Evolutionary conservation across 164 flowering plant species (phyloP).

Genomic region (Vitis labrusca): DNA sequence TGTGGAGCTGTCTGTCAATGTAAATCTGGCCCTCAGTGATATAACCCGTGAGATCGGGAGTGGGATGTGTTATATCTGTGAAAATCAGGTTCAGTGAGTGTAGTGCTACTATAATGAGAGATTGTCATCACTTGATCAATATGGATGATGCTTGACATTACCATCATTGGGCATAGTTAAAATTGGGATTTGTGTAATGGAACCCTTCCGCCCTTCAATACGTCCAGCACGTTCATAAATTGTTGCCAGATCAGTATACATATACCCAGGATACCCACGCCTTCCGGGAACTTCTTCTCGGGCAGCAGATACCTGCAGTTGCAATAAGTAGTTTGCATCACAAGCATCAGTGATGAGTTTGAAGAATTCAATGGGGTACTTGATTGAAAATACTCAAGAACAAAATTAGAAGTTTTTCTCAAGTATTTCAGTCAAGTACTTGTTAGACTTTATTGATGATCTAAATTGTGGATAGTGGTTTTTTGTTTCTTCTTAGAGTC

Average conservation of each 20-base stretch:
- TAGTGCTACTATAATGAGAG: background rate
- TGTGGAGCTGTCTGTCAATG: slow-evolving; percentile 88
- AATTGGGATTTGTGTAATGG: slow-evolving; percentile 97
- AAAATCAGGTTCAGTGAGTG: slow-evolving; percentile 7
- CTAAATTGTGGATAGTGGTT: too few species aligned
- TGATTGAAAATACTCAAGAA: too few species aligned
- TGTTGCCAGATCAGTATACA: slow-evolving; percentile 97
- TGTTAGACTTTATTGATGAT: too few species aligned
- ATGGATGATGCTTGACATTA: slow-evolving; percentile 19
- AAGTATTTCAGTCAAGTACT: too few species aligned
- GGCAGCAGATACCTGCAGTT: slow-evolving; percentile 94
- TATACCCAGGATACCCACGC: slow-evolving; percentile 99
- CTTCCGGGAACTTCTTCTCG: slow-evolving; percentile 99
- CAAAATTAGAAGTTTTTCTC: too few species aligned
- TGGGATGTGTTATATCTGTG: slow-evolving; percentile 95
- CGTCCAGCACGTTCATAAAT: slow-evolving; percentile 99
- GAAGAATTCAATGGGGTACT: too few species aligned
- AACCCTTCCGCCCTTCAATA: slow-evolving; percentile 95
- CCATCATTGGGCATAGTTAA: slow-evolving; percentile 99
- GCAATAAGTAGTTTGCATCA: slow-evolving; percentile 5
- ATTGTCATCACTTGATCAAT: background rate
- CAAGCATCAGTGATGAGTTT: too few species aligned
- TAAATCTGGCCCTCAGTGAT: slow-evolving; percentile 99
- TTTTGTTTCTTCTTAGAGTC: too few species aligned
- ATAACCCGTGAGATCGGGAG: slow-evolving; percentile 98